Conservation (phyloP, 305 asterid species). For the Solanum chacoense region DNA sequence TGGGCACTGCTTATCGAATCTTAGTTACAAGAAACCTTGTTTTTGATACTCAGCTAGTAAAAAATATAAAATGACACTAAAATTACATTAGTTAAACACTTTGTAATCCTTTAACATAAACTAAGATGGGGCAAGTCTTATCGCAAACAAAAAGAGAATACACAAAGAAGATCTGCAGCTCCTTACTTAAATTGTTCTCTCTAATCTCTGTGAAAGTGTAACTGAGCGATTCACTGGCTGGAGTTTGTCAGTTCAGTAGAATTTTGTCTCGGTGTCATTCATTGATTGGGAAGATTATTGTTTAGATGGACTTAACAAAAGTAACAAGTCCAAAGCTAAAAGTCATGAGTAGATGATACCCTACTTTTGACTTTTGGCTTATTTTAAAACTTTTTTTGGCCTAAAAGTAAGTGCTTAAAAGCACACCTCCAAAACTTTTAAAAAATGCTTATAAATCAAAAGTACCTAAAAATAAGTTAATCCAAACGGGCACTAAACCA, state of each 20-base stretch:
- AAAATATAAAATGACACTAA: not conserved
- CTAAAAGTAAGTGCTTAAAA: not conserved
- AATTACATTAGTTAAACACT: not conserved
- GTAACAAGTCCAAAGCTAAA: too few relatives aligned
- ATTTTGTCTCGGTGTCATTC: not conserved
- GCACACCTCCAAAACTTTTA: not conserved
- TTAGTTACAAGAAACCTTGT: not conserved
- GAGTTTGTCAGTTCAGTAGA: not conserved
- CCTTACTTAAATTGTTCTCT: not conserved
- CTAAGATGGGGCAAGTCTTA: not conserved
- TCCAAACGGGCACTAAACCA: too few relatives aligned
- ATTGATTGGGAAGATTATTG: not conserved
- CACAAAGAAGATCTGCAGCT: not conserved
- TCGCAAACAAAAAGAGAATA: not conserved
- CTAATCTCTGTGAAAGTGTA: not conserved
- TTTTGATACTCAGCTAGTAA: not conserved
- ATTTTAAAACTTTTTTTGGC: not conserved
- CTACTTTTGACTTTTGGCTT: not conserved
- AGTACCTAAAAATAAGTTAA: not conserved
- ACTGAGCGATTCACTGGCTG: not conserved
- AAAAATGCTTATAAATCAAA: not conserved
- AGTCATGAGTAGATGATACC: not conserved
- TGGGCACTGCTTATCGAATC: not conserved
- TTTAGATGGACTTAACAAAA: not conserved
- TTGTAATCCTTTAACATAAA: not conserved